A percentile compares a stretch with the other conserved stretches of the same genome.
Evolutionary conservation across 345 rosid species (phyloP).

Genomic region (Combretum micranthum): DNA sequence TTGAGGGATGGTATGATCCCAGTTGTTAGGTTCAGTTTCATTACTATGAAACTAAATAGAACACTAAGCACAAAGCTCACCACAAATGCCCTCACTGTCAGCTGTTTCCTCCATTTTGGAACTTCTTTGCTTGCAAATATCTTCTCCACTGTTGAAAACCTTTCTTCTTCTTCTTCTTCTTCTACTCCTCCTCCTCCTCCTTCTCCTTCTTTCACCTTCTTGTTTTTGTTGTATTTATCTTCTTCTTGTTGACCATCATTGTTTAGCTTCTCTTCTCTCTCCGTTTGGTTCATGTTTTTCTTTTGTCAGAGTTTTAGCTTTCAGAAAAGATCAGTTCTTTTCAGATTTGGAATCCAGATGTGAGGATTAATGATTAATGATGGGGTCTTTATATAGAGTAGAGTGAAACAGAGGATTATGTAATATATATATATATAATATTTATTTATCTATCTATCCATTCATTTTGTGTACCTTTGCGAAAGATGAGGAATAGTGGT

Average conservation of each 20-base stretch:
- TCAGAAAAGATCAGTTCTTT: too few species aligned
- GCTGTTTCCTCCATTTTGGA: conserved; percentile 56
- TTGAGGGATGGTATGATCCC: conserved; percentile 73
- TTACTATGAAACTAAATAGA: conserved; percentile 59
- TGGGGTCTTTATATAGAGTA: too few species aligned
- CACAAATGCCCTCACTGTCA: conserved; percentile 55
- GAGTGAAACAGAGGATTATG: too few species aligned
- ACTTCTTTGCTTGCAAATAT: conserved; percentile 40
- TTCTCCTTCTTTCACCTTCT: conserved; percentile 6
- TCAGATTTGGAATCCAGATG: too few species aligned
- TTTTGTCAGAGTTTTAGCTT: too few species aligned
- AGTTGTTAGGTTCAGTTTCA: conserved; percentile 64
- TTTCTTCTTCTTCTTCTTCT: conserved; percentile 13
- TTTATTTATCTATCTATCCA: too few species aligned
- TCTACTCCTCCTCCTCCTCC: not conserved
- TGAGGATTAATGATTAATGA: too few species aligned
- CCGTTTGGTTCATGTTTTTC: too few species aligned
- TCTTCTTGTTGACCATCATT: conserved; percentile 7
- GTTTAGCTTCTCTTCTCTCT: too few species aligned
- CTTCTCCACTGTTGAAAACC: conserved; percentile 36
- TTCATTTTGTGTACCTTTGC: too few species aligned
- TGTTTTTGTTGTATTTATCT: conserved; percentile 15
- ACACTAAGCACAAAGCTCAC: conserved; percentile 52
- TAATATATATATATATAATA: too few species aligned
- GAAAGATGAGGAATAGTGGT: too few species aligned